Evolutionary conservation across 345 rosid genomes (phyloP).

Genomic region (Populus nigra): DNA sequence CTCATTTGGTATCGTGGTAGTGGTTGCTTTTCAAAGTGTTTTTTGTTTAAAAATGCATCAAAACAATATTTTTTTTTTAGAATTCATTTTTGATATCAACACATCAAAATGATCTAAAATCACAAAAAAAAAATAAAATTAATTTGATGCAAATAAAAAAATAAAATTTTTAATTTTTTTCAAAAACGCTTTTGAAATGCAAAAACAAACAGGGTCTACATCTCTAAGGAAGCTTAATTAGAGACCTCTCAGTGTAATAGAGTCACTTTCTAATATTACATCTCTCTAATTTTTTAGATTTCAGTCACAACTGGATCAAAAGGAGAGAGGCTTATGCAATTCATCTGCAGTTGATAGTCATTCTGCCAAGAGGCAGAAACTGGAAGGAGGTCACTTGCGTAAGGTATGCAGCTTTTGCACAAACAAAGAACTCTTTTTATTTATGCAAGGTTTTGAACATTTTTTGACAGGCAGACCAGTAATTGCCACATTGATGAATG

Average conservation of each 20-base stretch:
- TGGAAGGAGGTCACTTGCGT: conserved; percentile 73
- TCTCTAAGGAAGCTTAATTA: not conserved
- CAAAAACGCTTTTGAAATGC: no score
- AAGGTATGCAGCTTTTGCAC: conserved; percentile 46
- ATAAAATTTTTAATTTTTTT: no score
- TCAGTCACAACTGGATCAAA: conserved; percentile 38
- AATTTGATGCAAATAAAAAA: no score
- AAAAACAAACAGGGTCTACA: not conserved
- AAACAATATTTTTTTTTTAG: no score
- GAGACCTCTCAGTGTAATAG: conserved; percentile 3
- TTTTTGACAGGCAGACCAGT: not conserved
- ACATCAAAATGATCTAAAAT: no score
- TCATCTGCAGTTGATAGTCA: conserved; percentile 65
- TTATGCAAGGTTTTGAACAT: not conserved
- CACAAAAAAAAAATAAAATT: no score
- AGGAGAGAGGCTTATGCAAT: conserved; percentile 43
- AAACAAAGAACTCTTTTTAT: not conserved
- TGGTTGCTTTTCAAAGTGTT: no score
- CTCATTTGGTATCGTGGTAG: no score
- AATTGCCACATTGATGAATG: not conserved
- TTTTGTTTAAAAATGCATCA: no score
- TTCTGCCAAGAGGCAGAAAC: conserved; percentile 92
- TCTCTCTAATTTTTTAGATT: conserved; percentile 33
- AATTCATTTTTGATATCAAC: no score
- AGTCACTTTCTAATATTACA: not conserved